phyloP scores from a whole-genome alignment of 805 yeast genomes.

The Zygoascus flipseniorum region DNA sequence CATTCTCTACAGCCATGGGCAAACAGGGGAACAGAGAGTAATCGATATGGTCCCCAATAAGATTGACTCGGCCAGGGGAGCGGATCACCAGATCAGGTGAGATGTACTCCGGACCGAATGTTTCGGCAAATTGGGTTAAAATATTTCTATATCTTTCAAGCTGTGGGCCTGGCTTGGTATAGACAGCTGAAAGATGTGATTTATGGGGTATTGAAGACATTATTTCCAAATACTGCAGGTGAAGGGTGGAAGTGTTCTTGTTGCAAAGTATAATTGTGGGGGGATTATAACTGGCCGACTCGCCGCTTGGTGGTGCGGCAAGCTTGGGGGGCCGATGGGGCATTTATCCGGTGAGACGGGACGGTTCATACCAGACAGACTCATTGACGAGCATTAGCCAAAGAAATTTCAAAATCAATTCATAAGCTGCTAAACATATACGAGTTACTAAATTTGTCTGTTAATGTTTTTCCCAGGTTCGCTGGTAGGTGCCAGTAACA shows the following conservation, averaged over 20 bases:
- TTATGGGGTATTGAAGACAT: constrained; percentile 7
- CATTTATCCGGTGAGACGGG: no score
- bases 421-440: no score
- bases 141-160: constrained; percentile 12
- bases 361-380: no score
- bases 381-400: no score
- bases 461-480: constrained; percentile 7
- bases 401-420: no score
- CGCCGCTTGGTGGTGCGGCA: no score
- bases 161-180: constrained; percentile 16
- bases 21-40: constrained; percentile 57
- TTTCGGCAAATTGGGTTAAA: constrained; percentile 14
- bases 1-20: constrained; percentile 65
- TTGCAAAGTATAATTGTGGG: no score
- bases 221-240: background rate
- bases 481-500: constrained; percentile 12
- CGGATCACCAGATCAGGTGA: constrained; percentile 43
- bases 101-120: constrained; percentile 7
- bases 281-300: no score
- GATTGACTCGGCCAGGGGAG: constrained; percentile 70
- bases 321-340: no score
- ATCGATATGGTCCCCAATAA: constrained; percentile 71
- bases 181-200: constrained; percentile 13
- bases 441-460: background rate
- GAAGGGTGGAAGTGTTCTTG: no score